These are phyloP conservation scores for Nothophoma quercina DNA, from an alignment of 2,329 filamentous ascomycete genomes.

Conservation along the genomic window DNA sequence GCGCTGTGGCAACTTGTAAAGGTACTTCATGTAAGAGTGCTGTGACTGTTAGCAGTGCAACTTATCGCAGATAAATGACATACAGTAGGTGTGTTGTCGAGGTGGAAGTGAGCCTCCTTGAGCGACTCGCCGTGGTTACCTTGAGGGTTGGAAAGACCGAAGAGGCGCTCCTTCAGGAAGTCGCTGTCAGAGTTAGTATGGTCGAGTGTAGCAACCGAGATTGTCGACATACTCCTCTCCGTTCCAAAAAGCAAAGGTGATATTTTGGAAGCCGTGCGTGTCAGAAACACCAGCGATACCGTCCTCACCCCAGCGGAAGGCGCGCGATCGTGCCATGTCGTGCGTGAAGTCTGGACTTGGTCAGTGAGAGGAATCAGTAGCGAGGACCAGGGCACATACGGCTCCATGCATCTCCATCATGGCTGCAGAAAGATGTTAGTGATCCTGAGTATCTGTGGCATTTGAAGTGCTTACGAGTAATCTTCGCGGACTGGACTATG, in stretches of 20 bases:
- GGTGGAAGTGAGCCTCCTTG: slow-evolving; percentile 95
- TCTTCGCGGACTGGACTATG: slow-evolving; percentile 78
- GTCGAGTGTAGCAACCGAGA: background rate
- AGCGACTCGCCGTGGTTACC: slow-evolving; percentile 97
- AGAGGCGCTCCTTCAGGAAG: slow-evolving; percentile 93
- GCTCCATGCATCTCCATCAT: slow-evolving; percentile 92
- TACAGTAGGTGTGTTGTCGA: slow-evolving; percentile 88
- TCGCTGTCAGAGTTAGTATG: slow-evolving; percentile 67
- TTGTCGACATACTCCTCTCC: slow-evolving; percentile 77
- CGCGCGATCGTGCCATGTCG: slow-evolving; percentile 85
- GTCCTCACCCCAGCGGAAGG: slow-evolving; percentile 96
- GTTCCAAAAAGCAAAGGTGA: slow-evolving; percentile 98
- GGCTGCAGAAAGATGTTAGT: slow-evolving; percentile 57
- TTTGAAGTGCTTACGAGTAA: slow-evolving; percentile 69
- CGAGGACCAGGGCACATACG: slow-evolving; percentile 65
- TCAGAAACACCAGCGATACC: slow-evolving; percentile 96
- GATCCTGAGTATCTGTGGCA: slow-evolving; percentile 14
- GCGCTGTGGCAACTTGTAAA: slow-evolving; percentile 96
- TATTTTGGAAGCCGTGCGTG: slow-evolving; percentile 88
- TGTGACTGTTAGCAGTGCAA: slow-evolving; percentile 52
- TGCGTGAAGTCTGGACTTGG: slow-evolving; percentile 80
- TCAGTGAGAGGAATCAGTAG: slow-evolving; percentile 33
- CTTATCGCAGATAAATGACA: slow-evolving; percentile 46
- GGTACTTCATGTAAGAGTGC: slow-evolving; percentile 99
- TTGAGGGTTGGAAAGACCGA: slow-evolving; percentile 93